Evolutionary conservation across 1,284 basidiomycete species (phyloP), one percentile per base, ranked within the genome.

Genomic region (Mycocalia duriaeana): DNA sequence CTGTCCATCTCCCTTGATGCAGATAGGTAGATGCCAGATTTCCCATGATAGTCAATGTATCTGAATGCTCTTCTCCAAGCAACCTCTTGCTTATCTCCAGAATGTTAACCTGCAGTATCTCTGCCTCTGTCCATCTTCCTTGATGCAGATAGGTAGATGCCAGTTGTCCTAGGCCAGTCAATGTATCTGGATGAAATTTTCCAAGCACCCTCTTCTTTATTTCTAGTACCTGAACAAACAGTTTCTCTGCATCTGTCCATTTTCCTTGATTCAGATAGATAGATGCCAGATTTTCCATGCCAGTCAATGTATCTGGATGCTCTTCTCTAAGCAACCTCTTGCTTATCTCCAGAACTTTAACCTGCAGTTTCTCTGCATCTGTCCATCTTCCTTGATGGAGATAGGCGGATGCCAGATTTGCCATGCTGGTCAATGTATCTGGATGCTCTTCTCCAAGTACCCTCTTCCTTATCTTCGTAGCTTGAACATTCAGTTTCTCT

Each of bases 61-160:
- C 23, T 28, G 26, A 40, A 46, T 53, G 42, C 4, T 48, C 44
- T 34, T n/a, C 20, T n/a, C 51, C 46, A 13, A 39, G 37, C n/a
- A 39, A 11, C 19, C 31, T 42, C 25, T 18, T 42, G 35, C 46
- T 39, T 24, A 13, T 34, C 4, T 48, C 40, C 18, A 43, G 16
- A 6, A 37, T 45, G 40, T 37, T 13, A 19, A 26, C 36, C 4
- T 42, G 13, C 4, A 50, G 16, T 22, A 45, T 26, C 14, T 44
- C 45, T 11, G 45, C 37, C 19, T 39, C 6, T 39, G 37, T 2
- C 13, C 19, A 39, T 39, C 37, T 39, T 39, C 37, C 37, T 5
- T n/a, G 37, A 16, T 39, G 5, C 37, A 4, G 37, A 4, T 39
- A 39, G n/a, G 37, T 39, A 19, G 37, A 11, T 39, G 37, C 37